Evolutionary conservation across 2,329 filamentous ascomycete genomes (phyloP).

Genomic region (Fusarium brevicatenulatum): DNA sequence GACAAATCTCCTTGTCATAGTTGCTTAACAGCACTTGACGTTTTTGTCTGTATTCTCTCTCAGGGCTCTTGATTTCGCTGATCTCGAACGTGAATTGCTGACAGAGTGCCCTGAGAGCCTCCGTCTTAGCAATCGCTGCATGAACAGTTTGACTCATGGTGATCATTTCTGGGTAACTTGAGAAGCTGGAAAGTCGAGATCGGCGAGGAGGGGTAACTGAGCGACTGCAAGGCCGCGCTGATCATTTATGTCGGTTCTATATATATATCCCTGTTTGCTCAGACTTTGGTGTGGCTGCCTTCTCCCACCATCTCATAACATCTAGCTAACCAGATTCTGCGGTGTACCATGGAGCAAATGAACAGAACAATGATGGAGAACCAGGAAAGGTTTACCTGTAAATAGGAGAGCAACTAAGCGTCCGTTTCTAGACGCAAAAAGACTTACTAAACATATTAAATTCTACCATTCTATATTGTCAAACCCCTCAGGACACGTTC

Average conservation of each 20-base stretch:
- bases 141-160: neutral
- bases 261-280: neutral
- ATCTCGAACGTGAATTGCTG: neutral
- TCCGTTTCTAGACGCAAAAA: no score
- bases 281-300: neutral
- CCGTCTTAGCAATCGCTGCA: neutral
- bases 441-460: no score
- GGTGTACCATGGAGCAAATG: rapidly evolving
- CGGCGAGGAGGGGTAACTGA: neutral
- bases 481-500: no score
- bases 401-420: neutral
- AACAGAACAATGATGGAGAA: no score
- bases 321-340: neutral
- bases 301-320: neutral
- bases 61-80: neutral
- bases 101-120: neutral
- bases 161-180: neutral
- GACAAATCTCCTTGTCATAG: neutral
- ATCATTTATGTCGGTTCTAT: neutral
- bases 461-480: no score
- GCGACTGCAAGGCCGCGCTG: rapidly evolving
- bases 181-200: rapidly evolving
- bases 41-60: neutral
- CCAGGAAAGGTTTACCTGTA: neutral
- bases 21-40: rapidly evolving